Percentiles rank a stretch among this genome's conserved stretches.
Conservation (phyloP, 352 stramenopile genomes). For the Globisporangium alternatum region DNA sequence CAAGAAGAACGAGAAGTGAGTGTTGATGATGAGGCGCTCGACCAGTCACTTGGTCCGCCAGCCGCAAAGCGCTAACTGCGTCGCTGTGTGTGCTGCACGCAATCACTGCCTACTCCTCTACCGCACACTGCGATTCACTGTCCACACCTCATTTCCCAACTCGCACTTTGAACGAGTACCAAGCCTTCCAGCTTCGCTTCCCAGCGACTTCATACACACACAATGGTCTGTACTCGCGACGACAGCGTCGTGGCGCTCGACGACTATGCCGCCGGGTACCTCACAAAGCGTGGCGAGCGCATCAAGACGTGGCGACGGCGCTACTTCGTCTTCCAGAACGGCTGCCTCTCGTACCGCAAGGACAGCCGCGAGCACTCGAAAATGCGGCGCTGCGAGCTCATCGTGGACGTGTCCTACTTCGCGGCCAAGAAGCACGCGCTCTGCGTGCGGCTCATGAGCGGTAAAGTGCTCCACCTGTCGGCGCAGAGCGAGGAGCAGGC, state of each 20-base stretch:
- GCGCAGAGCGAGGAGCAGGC: conserved; percentile 53
- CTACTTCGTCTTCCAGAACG: conserved; percentile 78
- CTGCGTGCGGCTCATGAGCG: conserved; percentile 43
- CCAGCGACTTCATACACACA: neutral
- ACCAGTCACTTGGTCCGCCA: neutral
- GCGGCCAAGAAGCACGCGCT: conserved; percentile 47
- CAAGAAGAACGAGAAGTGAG: neutral
- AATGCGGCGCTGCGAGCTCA: conserved; percentile 42
- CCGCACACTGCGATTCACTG: neutral
- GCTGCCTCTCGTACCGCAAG: conserved; percentile 60
- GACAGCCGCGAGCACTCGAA: conserved; percentile 48
- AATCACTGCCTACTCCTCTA: neutral
- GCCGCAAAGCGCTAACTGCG: neutral
- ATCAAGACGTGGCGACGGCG: conserved; percentile 78
- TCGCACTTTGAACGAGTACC: conserved; percentile 5
- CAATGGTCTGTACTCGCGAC: conserved; percentile 18
- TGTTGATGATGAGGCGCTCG: conserved; percentile 7
- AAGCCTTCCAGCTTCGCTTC: neutral
- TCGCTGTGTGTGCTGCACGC: neutral
- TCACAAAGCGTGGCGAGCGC: conserved; percentile 60
- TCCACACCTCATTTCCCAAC: conserved; percentile 5
- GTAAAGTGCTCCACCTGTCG: conserved; percentile 42
- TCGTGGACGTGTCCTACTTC: conserved; percentile 54
- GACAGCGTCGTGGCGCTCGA: conserved; percentile 48
- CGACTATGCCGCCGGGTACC: conserved; percentile 65